These are phyloP conservation scores for Alnus glutinosa DNA, from an alignment of 306 rosid genomes.

Conservation along the genomic window DNA sequence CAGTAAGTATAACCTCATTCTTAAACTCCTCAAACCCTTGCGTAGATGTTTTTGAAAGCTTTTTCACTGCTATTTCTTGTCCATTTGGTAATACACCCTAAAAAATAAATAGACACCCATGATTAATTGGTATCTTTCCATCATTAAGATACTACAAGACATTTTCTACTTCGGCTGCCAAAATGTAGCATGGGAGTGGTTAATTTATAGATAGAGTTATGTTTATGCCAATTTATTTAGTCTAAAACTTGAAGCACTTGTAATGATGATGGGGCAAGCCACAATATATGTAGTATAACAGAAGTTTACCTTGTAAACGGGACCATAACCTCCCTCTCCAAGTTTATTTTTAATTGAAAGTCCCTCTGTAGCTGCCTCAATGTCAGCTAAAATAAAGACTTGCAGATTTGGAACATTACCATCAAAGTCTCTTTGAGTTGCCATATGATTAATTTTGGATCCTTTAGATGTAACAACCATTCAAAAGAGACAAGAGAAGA, in stretches of 20 bases:
- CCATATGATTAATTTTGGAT: neutral
- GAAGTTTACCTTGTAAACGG: constrained; percentile 43
- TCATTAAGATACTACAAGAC: neutral
- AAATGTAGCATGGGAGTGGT: neutral
- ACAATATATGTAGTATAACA: neutral
- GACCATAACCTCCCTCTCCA: constrained; percentile 62
- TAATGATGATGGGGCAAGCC: neutral
- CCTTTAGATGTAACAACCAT: neutral
- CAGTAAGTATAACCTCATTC: constrained; percentile 47
- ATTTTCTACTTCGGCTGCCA: neutral
- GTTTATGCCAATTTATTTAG: no score
- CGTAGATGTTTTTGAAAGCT: neutral
- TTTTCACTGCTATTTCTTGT: neutral
- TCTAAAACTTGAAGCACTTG: neutral
- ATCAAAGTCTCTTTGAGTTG: constrained; percentile 23
- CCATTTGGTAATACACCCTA: neutral
- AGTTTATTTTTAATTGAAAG: constrained; percentile 49
- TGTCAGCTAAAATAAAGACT: constrained; percentile 22
- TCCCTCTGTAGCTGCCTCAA: constrained; percentile 31
- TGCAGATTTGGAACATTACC: constrained; percentile 30
- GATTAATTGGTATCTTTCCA: neutral
- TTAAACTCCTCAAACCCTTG: constrained; percentile 43
- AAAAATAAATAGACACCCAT: neutral
- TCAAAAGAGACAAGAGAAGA: neutral
- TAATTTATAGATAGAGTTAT: no score